Conservation (phyloP, 306 rosid genomes). For the Casuarina equisetifolia region DNA sequence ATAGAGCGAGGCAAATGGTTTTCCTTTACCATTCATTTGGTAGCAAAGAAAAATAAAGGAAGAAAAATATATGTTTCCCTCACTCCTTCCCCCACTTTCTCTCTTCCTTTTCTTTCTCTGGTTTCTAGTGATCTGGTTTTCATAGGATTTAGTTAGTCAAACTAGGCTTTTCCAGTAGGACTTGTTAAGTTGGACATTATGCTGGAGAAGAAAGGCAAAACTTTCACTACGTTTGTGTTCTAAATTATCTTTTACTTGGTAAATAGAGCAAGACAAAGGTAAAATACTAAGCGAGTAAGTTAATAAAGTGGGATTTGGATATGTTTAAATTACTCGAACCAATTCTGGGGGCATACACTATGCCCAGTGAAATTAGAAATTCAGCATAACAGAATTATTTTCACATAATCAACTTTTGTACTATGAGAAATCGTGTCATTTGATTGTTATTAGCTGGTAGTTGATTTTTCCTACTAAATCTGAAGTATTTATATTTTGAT, state of each 20-base stretch:
- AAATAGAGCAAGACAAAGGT: neutral
- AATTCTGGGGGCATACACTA: no score
- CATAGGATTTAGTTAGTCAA: neutral
- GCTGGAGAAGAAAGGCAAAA: neutral
- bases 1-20: neutral
- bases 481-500: neutral
- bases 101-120: neutral
- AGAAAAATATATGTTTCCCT: neutral
- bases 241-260: neutral
- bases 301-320: neutral
- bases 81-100: neutral
- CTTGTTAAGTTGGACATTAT: no score
- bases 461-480: neutral
- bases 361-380: neutral
- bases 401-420: neutral
- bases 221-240: neutral
- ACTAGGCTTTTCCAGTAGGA: neutral
- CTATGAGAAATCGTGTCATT: neutral
- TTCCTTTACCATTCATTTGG: neutral
- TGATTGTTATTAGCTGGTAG: neutral
- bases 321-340: no score
- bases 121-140: neutral
- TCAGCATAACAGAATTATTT: neutral
- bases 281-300: neutral
- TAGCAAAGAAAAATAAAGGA: neutral